These are phyloP conservation scores for Beauveria rudraprayagi DNA, from an alignment of 2,329 filamentous ascomycete genomes.

Conservation along the genomic window DNA sequence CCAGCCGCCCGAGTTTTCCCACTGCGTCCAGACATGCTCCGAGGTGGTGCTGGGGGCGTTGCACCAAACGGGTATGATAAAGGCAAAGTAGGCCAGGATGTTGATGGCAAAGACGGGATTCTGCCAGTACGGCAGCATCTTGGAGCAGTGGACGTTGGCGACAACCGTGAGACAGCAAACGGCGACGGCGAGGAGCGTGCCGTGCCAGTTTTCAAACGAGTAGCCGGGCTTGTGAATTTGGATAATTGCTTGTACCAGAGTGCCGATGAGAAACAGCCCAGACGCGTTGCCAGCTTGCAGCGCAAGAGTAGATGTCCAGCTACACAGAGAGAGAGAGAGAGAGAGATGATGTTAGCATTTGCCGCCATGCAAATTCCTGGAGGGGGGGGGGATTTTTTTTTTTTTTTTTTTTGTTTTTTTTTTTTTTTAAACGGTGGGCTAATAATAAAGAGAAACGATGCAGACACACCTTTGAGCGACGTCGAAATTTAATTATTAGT, in stretches of 20 bases:
- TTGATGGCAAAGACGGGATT: slow-evolving; percentile 13
- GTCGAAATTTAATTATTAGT: background rate
- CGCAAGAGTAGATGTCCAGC: slow-evolving; percentile 14
- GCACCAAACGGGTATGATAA: slow-evolving; percentile 14
- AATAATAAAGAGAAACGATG: background rate
- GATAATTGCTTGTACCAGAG: slow-evolving; percentile 13
- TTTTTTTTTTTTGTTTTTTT: too few relatives aligned
- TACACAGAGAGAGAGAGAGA: too few relatives aligned
- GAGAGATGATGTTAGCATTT: too few relatives aligned
- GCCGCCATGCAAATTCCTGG: too few relatives aligned
- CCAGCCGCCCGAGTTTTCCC: slow-evolving; percentile 14
- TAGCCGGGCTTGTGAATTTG: slow-evolving; percentile 10
- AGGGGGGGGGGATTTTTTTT: too few relatives aligned
- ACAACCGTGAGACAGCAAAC: slow-evolving; percentile 5
- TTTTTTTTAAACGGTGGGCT: background rate
- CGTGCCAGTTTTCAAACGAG: slow-evolving; percentile 11
- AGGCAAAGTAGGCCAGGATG: slow-evolving; percentile 12
- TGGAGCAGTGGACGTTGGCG: slow-evolving; percentile 9
- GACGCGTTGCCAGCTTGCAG: slow-evolving; percentile 13
- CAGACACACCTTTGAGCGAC: background rate
- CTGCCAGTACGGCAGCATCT: slow-evolving; percentile 13
- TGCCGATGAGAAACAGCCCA: slow-evolving; percentile 12
- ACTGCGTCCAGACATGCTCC: slow-evolving; percentile 12
- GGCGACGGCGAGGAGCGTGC: slow-evolving; percentile 10
- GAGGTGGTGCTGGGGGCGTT: slow-evolving; percentile 12